Conservation (phyloP, 169 alveolate species). For the Babesia ovis region DNA sequence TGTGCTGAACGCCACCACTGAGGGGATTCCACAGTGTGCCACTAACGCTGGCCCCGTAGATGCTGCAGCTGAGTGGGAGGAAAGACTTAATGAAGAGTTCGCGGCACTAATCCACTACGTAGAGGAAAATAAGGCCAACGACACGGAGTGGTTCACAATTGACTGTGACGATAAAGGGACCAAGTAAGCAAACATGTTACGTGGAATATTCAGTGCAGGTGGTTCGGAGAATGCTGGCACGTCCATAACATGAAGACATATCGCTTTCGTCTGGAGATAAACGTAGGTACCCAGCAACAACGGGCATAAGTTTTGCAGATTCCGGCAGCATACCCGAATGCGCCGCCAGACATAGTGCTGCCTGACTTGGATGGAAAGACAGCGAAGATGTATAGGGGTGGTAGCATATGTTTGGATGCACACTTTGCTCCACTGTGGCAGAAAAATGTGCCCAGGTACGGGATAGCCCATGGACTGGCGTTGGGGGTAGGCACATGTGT, state of each 20-base stretch:
- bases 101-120: conserved; percentile 88
- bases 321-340: conserved; percentile 94
- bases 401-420: conserved; percentile 94
- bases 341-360: conserved; percentile 92
- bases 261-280: conserved; percentile 89
- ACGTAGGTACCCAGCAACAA: conserved; percentile 60
- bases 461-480: conserved; percentile 95
- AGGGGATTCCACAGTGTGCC: conserved; percentile 84
- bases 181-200: conserved; percentile 61
- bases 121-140: conserved; percentile 85
- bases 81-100: conserved; percentile 91
- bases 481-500: conserved; percentile 80
- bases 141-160: conserved; percentile 93
- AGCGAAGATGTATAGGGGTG: conserved; percentile 97
- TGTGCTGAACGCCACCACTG: conserved; percentile 14
- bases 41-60: conserved; percentile 93
- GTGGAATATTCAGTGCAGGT: conserved; percentile 65
- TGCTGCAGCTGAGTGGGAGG: conserved; percentile 74
- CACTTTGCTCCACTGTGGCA: conserved; percentile 96
- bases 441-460: conserved; percentile 91
- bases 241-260: conserved; percentile 89
- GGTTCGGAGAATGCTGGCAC: conserved; percentile 97
- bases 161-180: conserved; percentile 91
- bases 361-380: conserved; percentile 97
- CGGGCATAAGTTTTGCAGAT: conserved; percentile 69